Conservation (phyloP, 2,329 filamentous ascomycete genomes). For the Colletotrichum chrysophilum region DNA sequence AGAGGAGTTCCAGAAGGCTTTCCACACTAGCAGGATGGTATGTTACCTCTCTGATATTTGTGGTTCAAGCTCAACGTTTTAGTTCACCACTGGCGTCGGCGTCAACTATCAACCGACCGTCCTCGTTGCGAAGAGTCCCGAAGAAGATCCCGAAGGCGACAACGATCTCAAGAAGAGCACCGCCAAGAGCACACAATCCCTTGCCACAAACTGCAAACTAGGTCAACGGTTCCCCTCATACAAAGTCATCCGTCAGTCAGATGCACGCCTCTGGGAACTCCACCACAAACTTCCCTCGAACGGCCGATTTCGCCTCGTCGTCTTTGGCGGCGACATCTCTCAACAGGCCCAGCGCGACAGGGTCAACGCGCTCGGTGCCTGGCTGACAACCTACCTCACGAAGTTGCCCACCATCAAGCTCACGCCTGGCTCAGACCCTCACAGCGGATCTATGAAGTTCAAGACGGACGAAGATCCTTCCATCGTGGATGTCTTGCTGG, state of each 20-base stretch:
- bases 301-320: constrained; percentile 62
- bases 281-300: constrained; percentile 62
- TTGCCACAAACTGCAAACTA: constrained; percentile 50
- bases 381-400: constrained; percentile 31
- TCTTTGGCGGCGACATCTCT: constrained; percentile 67
- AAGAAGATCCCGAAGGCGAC: constrained; percentile 25
- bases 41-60: not conserved
- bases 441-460: constrained; percentile 11
- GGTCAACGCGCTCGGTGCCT: constrained; percentile 52
- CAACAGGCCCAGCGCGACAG: constrained; percentile 44
- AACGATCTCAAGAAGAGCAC: constrained; percentile 46
- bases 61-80: not conserved
- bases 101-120: constrained; percentile 64
- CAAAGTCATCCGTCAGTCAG: constrained; percentile 64
- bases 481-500: constrained; percentile 57
- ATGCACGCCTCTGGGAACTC: constrained; percentile 62
- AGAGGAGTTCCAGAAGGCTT: constrained; percentile 66
- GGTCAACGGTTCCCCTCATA: constrained; percentile 66
- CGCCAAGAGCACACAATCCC: constrained; percentile 38
- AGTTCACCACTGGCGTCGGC: constrained; percentile 29
- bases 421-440: constrained; percentile 7
- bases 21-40: constrained; percentile 58
- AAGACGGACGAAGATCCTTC: constrained; percentile 36
- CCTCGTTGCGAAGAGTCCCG: constrained; percentile 59
- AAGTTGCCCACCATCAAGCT: constrained; percentile 8